Percentiles rank a stretch among this genome's conserved stretches.
Evolutionary conservation across 1,284 basidiomycete genomes (phyloP).

Genomic region (Cutaneotrichosporon mucoides): DNA sequence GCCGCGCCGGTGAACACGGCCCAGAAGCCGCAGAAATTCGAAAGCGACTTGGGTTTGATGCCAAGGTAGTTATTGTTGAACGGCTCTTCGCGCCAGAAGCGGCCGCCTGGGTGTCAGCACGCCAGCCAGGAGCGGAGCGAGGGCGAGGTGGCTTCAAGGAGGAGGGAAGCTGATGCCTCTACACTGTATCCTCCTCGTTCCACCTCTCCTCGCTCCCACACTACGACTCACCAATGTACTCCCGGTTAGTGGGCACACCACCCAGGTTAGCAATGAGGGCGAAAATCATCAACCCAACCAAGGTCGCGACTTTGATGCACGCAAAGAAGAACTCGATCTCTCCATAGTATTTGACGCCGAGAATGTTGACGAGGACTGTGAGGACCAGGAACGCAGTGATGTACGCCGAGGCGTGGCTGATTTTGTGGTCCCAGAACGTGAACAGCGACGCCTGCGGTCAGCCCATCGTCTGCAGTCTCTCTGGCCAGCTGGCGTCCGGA

Average conservation of each 20-base stretch:
- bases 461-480: too few species aligned
- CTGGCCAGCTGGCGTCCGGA: too few species aligned
- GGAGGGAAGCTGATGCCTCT: too few species aligned
- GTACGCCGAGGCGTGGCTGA: slow-evolving; percentile 12
- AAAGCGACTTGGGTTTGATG: slow-evolving; percentile 11
- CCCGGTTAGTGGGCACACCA: slow-evolving; percentile 58
- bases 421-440: slow-evolving; percentile 65
- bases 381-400: slow-evolving; percentile 17
- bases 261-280: slow-evolving; percentile 69
- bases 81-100: slow-evolving; percentile 61
- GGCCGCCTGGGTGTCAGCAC: slow-evolving; percentile 23
- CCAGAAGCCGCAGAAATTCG: slow-evolving; percentile 60
- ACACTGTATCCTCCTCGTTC: too few species aligned
- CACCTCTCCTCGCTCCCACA: too few species aligned
- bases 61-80: slow-evolving; percentile 41
- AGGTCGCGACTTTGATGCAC: slow-evolving; percentile 66
- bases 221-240: slow-evolving; percentile 36
- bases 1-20: slow-evolving; percentile 53
- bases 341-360: slow-evolving; percentile 31
- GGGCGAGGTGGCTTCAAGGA: too few species aligned
- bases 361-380: slow-evolving; percentile 12
- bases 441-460: slow-evolving; percentile 56
- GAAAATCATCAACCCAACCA: slow-evolving; percentile 52
- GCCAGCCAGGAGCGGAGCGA: too few species aligned
- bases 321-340: slow-evolving; percentile 53